Evolutionary conservation across 176 grass and related monocot species (phyloP).

Genomic region (Paspalum vaginatum): DNA sequence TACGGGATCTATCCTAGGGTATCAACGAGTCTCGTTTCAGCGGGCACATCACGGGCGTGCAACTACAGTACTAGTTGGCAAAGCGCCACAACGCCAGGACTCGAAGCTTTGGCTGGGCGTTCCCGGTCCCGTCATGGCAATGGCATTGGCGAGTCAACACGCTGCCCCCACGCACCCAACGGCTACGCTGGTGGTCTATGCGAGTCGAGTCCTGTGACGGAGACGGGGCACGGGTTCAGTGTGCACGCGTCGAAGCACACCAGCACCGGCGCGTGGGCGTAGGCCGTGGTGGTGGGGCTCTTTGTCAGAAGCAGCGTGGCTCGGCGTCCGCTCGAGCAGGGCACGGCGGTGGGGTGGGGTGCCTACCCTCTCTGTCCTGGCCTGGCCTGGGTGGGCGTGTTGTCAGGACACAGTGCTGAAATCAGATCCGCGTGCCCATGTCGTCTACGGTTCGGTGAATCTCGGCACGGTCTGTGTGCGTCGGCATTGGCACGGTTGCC

Average conservation of each 20-base stretch:
- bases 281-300: background rate
- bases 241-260: background rate
- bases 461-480: background rate
- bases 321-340: slow-evolving; percentile 11
- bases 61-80: background rate
- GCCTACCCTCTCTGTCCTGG: too few species aligned
- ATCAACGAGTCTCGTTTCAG: slow-evolving; percentile 3
- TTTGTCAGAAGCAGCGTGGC: slow-evolving; percentile 6
- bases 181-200: background rate
- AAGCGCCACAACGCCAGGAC: background rate
- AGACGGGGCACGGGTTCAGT: slow-evolving; percentile 6
- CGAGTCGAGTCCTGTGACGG: background rate
- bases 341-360: too few species aligned
- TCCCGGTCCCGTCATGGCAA: background rate
- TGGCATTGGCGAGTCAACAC: background rate
- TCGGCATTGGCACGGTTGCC: background rate
- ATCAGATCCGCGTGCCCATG: background rate
- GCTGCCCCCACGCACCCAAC: slow-evolving; percentile 12
- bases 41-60: slow-evolving; percentile 10
- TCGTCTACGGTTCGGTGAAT: background rate
- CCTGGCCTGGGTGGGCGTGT: background rate
- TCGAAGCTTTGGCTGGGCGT: slow-evolving; percentile 26
- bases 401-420: background rate
- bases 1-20: slow-evolving; percentile 26
- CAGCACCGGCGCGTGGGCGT: too few species aligned